Percentiles rank a stretch among this genome's conserved stretches.
These are phyloP conservation scores for Sporisorium reilianum DNA, from an alignment of 1,284 basidiomycete genomes.

Conservation along the genomic window DNA sequence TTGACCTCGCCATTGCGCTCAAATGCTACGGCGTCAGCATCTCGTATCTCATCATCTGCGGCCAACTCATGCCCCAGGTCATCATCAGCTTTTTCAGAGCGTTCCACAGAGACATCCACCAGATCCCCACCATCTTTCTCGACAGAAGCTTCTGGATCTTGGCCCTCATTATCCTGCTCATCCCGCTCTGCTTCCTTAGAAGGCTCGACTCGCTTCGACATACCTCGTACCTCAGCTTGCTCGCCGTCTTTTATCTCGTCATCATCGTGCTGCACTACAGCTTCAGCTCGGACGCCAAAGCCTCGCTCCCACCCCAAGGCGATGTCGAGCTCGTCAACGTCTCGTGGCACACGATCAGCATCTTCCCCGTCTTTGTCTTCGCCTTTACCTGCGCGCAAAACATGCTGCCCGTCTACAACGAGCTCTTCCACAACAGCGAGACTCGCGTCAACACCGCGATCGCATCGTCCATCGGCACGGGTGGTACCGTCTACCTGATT, in stretches of 20 bases:
- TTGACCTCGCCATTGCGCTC: slow-evolving; percentile 92
- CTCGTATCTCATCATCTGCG: slow-evolving; percentile 74
- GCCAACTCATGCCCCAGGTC: slow-evolving; percentile 87
- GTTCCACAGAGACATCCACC: slow-evolving; percentile 41
- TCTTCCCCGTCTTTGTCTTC: slow-evolving; percentile 94
- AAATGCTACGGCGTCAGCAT: slow-evolving; percentile 83
- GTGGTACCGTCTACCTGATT: slow-evolving; percentile 64
- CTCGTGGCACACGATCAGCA: slow-evolving; percentile 78
- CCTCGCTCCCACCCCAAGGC: slow-evolving; percentile 53
- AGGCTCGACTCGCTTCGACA: slow-evolving; percentile 79
- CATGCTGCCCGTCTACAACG: slow-evolving; percentile 84
- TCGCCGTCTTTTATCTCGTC: slow-evolving; percentile 76
- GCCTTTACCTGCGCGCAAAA: slow-evolving; percentile 72
- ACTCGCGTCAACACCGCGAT: slow-evolving; percentile 87
- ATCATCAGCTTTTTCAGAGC: slow-evolving; percentile 77
- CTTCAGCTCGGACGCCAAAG: slow-evolving; percentile 45
- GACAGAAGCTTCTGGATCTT: slow-evolving; percentile 86
- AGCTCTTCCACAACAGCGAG: slow-evolving; percentile 85
- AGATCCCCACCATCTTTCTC: slow-evolving; percentile 70
- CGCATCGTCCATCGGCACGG: slow-evolving; percentile 81
- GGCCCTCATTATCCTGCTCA: slow-evolving; percentile 82
- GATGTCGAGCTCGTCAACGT: slow-evolving; percentile 45
- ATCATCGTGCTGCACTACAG: slow-evolving; percentile 64
- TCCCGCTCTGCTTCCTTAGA: slow-evolving; percentile 85
- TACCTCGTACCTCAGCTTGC: slow-evolving; percentile 86